Percentiles rank a stretch among this genome's conserved stretches.
Conservation (phyloP, 176 grass and related monocot species). For the sorghum (Sorghum bicolor) region Sorghum_bicolor_NCBIv3 NC_012874.2:10487001-10487500, state of each 20-base stretch:
- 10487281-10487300: neutral
- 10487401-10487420: conserved; percentile 16
- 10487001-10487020: conserved; percentile 38
- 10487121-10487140: neutral
- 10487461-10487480: conserved; percentile 24
- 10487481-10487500: conserved; percentile 14
- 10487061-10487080: neutral
- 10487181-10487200: neutral
- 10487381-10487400: conserved; percentile 29
- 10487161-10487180: neutral
- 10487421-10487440: conserved; percentile 28
- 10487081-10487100: conserved; percentile 6
- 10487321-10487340: conserved; percentile 10
- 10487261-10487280: neutral
- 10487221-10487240: neutral
- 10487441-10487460: conserved; percentile 6
- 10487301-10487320: conserved; percentile 19
- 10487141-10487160: neutral
- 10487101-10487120: conserved; percentile 11
- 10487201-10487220: neutral
- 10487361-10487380: neutral
- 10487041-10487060: neutral
- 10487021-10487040: conserved; percentile 31
- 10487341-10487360: neutral
- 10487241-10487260: neutral